Base-by-base conservation (phyloP, 2,329 filamentous ascomycete species). In the Rutstroemia sydowiana region DNA sequence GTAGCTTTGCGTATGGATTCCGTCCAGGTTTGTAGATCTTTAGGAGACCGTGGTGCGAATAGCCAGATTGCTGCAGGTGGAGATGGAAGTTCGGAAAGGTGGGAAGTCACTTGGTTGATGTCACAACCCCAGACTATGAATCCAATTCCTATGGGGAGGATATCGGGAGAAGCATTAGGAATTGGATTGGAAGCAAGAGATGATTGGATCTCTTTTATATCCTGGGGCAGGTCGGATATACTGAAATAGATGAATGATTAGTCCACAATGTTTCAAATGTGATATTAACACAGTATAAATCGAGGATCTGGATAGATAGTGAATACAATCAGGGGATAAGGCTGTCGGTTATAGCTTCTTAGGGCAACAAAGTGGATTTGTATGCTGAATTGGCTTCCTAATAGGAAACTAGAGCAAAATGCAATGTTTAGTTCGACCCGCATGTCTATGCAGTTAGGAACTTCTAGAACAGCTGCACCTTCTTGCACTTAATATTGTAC, bases 71-170 rank as follows among this genome's bases (percentile, higher is more conserved):
- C 75, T n/a, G 55, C 57, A 20, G 64, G 55, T 63, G 60, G 62
- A 1, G 54, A 26, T 64, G 60, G 45, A n/a, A 52, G 42, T 16
- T 63, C 56, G 34, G 57, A 30, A 5, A 75, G 61, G 3, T 65
- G 64, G 2, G 57, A 48, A 0, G 62, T 46, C 0, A 69, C 66
- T 3, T 55, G 57, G 1, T 63, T 39, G 3, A 76, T 57, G 52
- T 72, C 64, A 1, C 69, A 69, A 9, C 71, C 72, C 71, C 72
- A 77, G 6, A 68, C 63, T 43, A 74, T 68, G 56, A 72, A 75
- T 11, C 74, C 75, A 2, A 77, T 63, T 6, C 75, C 75, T 5
- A 77, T 57, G 2, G 74, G 73, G 3, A 76, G 66, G 9, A 63
- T 43, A 5, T 41, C 55, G 9, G 34, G 13, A n/a, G 45, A 48